Base-by-base conservation (phyloP, 140 eudicot genomes). In the Bidens hawaiensis region DNA sequence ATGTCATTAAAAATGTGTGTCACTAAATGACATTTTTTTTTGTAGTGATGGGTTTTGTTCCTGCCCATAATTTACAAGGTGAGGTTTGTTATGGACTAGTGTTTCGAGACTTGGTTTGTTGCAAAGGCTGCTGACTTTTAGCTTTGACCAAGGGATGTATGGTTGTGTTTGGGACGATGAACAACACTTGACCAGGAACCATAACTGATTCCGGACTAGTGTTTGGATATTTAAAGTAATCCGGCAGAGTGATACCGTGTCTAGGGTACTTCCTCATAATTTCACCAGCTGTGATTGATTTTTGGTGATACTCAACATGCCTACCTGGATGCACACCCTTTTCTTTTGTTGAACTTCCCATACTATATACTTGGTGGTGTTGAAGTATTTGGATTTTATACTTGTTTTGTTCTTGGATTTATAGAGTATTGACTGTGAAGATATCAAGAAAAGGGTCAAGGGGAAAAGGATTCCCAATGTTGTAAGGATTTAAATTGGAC, bases 101-200 rank as follows among this genome's bases (percentile, higher is more conserved):
- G 45, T 38, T 38, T 38, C 45, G 12, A 38, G 45, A 38, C 45
- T 38, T 4, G 5, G n/a, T 38, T 11, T 38, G 45, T 38, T 11
- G 45, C 5, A 1, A 38, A 38, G 45, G 45, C 2, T 38, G 45
- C 13, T 38, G 45, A 38, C 45, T 12, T 38, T 12, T 38, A 38
- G 45, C 45, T 62, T 86, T 79, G 41, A 79, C 17, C 70, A 85
- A 61, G 3, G 38, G 6, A 69, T 77, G 62, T 25, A 82, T 25
- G 3, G 95, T 82, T 19, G 16, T 76, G 67, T 74, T 60, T 30
- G 90, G 95, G 48, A 86, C 84, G 25, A 82, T 72, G 66, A 74
- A 79, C 62, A 86, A 82, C 45, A 79, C 95, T 65, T 77, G 71
- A 21, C 90, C 95, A 24, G 84, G 95, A 31, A 64, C 70, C 65